These are phyloP conservation scores for Ogataea angusta DNA, from an alignment of 805 yeast species.

Conservation along the genomic window DNA sequence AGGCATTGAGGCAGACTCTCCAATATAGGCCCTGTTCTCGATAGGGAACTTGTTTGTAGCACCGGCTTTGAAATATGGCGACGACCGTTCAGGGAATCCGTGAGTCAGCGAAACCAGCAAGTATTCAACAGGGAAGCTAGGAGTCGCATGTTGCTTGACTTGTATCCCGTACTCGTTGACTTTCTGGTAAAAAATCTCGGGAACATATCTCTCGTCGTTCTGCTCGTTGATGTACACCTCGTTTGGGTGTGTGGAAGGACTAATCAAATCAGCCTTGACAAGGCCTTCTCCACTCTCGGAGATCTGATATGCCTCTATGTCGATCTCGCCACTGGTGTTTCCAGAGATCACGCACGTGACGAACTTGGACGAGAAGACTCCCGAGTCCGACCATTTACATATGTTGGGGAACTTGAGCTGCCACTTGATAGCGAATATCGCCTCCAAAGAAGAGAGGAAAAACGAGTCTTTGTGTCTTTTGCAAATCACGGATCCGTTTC, in stretches of 20 bases:
- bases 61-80: conserved; percentile 48
- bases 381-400: conserved; percentile 60
- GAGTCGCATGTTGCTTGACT: conserved; percentile 85
- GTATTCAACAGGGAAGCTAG: conserved; percentile 91
- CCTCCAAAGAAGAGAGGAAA: conserved; percentile 85
- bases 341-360: conserved; percentile 94
- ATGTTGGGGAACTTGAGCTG: conserved; percentile 64
- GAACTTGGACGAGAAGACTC: conserved; percentile 79
- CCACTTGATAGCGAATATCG: conserved; percentile 74
- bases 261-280: conserved; percentile 78
- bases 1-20: conserved; percentile 65
- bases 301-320: conserved; percentile 86
- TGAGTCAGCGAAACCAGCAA: conserved; percentile 83
- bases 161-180: conserved; percentile 84
- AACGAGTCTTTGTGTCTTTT: conserved; percentile 91
- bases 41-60: conserved; percentile 53
- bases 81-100: conserved; percentile 73
- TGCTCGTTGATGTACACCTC: conserved; percentile 77
- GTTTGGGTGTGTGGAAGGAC: conserved; percentile 88
- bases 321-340: conserved; percentile 84
- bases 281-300: conserved; percentile 84
- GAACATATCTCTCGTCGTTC: conserved; percentile 77
- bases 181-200: conserved; percentile 84
- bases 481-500: conserved; percentile 86
- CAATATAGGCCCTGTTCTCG: conserved; percentile 75